phyloP scores from a whole-genome alignment of 108 stramenopile species.

The Nitzschia sp. region DNA sequence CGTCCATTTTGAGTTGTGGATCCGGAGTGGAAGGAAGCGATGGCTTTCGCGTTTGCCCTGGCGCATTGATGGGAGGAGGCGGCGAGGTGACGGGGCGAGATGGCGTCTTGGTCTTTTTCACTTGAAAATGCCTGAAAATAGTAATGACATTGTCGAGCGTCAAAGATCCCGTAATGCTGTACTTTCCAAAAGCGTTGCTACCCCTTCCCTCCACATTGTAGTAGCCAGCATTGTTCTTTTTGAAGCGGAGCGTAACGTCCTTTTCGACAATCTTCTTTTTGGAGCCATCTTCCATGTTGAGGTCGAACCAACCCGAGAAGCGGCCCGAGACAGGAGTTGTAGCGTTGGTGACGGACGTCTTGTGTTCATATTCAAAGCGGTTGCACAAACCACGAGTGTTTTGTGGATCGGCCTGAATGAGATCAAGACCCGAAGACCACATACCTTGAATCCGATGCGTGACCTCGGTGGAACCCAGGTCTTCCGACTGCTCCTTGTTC shows the following conservation, averaged over 20 bases:
- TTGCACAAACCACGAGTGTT: conserved; percentile 62
- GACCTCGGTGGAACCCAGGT: conserved; percentile 48
- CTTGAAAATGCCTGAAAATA: conserved; percentile 78
- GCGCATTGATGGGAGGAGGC: conserved; percentile 51
- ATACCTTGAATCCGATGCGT: conserved; percentile 71
- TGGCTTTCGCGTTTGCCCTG: conserved; percentile 29
- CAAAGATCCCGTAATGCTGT: conserved; percentile 79
- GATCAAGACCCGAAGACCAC: conserved; percentile 73
- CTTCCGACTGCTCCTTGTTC: conserved; percentile 46
- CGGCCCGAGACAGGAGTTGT: conserved; percentile 73
- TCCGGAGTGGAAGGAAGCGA: conserved; percentile 31
- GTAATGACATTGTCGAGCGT: conserved; percentile 65
- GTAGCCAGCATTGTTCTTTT: conserved; percentile 74
- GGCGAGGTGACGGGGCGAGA: conserved; percentile 35
- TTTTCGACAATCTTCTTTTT: conserved; percentile 61
- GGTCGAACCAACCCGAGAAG: conserved; percentile 82
- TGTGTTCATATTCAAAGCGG: conserved; percentile 85
- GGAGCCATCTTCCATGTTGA: conserved; percentile 52
- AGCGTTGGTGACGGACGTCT: conserved; percentile 43
- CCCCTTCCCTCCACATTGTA: conserved; percentile 87
- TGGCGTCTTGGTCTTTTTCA: conserved; percentile 41
- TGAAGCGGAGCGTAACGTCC: conserved; percentile 74
- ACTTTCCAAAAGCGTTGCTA: conserved; percentile 79
- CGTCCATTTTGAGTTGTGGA: conserved; percentile 55
- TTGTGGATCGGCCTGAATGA: conserved; percentile 65